Evolutionary conservation across 192 early-diverging fungal genomes (phyloP).

Genomic region (Pilobolus umbonatus): DNA sequence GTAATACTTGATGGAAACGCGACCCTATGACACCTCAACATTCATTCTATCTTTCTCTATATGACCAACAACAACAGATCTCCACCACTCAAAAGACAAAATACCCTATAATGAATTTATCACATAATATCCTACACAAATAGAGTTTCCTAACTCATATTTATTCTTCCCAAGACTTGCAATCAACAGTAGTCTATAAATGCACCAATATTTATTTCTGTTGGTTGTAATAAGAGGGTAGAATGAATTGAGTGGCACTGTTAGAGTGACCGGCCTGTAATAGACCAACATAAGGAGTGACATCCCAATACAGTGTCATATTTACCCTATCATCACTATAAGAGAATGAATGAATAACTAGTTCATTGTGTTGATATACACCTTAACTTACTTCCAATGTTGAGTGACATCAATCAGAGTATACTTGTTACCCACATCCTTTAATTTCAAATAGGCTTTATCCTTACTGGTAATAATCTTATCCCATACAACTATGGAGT

Average conservation of each 20-base stretch:
- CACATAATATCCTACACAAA: too few relatives aligned
- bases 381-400: constrained; percentile 56
- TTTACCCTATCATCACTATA: constrained; percentile 54
- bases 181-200: too few relatives aligned
- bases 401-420: constrained; percentile 60
- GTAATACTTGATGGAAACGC: too few relatives aligned
- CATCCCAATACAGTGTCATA: constrained; percentile 75
- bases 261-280: constrained; percentile 42
- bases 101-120: too few relatives aligned
- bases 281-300: constrained; percentile 74
- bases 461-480: constrained; percentile 67
- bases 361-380: neutral
- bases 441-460: constrained; percentile 53
- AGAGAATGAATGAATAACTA: neutral
- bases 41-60: neutral
- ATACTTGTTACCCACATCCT: constrained; percentile 63
- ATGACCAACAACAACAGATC: neutral
- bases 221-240: neutral
- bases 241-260: neutral
- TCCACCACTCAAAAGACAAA: neutral
- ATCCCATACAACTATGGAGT: constrained; percentile 84
- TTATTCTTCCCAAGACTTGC: too few relatives aligned
- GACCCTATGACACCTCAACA: too few relatives aligned
- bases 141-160: too few relatives aligned
- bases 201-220: too few relatives aligned